phyloP scores from a whole-genome alignment of 345 rosid genomes.

The Anastatica hierochuntica region DNA sequence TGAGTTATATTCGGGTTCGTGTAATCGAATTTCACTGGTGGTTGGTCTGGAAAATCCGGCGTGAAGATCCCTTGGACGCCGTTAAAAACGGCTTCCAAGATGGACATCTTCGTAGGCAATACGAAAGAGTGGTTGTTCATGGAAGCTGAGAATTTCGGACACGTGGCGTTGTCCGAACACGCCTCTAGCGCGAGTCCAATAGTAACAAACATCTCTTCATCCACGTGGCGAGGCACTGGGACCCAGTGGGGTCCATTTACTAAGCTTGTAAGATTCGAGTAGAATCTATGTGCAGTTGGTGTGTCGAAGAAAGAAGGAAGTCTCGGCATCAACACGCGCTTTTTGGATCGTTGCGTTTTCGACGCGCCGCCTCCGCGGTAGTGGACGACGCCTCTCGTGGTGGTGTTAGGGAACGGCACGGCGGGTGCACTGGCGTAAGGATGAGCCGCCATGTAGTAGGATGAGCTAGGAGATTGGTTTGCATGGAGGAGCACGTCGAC shows the following conservation, averaged over 20 bases:
- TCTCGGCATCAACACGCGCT: constrained; percentile 48
- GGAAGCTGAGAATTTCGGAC: constrained; percentile 52
- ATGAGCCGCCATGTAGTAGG: constrained; percentile 74
- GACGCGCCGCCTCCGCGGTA: constrained; percentile 34
- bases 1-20: constrained; percentile 35
- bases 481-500: constrained; percentile 52
- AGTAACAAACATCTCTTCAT: constrained; percentile 63
- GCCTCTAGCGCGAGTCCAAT: constrained; percentile 37
- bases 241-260: constrained; percentile 41
- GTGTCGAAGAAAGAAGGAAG: constrained; percentile 60
- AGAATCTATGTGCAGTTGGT: constrained; percentile 59
- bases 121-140: constrained; percentile 71
- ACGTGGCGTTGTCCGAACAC: constrained; percentile 43
- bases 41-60: constrained; percentile 51
- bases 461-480: constrained; percentile 48
- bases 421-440: constrained; percentile 42
- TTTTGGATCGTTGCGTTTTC: not conserved
- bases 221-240: constrained; percentile 58
- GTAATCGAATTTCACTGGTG: constrained; percentile 54
- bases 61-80: constrained; percentile 51
- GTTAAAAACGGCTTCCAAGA: constrained; percentile 52
- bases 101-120: constrained; percentile 38
- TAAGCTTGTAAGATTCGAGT: constrained; percentile 38
- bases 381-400: constrained; percentile 55
- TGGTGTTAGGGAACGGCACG: constrained; percentile 32